Evolutionary conservation across 139 green algal genomes (phyloP).

Genomic region (Volvox africanus): DNA sequence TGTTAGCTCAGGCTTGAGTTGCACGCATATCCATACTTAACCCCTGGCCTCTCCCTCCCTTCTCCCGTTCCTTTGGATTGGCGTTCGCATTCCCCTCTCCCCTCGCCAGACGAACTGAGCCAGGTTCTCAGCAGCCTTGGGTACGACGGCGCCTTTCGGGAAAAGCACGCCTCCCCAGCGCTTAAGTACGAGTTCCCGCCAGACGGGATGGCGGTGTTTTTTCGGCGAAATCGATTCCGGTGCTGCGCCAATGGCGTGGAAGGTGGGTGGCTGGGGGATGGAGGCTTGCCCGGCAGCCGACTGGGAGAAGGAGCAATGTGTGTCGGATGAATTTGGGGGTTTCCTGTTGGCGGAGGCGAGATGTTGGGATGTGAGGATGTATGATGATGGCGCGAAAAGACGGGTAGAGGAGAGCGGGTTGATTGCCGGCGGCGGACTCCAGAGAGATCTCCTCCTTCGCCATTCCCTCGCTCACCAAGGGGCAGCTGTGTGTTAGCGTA

Average conservation of each 20-base stretch:
- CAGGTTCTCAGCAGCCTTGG: slow-evolving; percentile 41
- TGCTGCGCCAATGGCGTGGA: background rate
- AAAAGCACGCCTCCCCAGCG: slow-evolving; percentile 66
- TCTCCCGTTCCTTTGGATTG: background rate
- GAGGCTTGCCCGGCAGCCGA: too few relatives aligned
- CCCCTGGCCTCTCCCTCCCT: background rate
- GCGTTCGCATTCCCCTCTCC: background rate
- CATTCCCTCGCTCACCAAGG: too few relatives aligned
- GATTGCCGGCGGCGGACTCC: too few relatives aligned
- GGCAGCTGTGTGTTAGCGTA: too few relatives aligned
- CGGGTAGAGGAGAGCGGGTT: background rate
- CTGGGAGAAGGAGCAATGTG: too few relatives aligned
- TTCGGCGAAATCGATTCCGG: slow-evolving; percentile 55
- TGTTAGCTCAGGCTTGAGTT: too few relatives aligned
- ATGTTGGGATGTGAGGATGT: background rate
- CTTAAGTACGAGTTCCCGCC: slow-evolving; percentile 56
- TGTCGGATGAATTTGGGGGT: too few relatives aligned
- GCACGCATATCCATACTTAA: background rate
- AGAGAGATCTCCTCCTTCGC: too few relatives aligned
- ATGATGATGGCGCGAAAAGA: background rate
- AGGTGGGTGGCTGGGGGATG: too few relatives aligned
- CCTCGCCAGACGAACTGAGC: slow-evolving; percentile 48
- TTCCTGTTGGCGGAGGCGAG: too few relatives aligned
- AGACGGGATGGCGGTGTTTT: slow-evolving; percentile 74
- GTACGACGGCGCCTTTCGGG: slow-evolving; percentile 57